These are phyloP conservation scores for Botryosphaeria agaves DNA, from an alignment of 2,329 filamentous ascomycete species.

Conservation along the genomic window DNA sequence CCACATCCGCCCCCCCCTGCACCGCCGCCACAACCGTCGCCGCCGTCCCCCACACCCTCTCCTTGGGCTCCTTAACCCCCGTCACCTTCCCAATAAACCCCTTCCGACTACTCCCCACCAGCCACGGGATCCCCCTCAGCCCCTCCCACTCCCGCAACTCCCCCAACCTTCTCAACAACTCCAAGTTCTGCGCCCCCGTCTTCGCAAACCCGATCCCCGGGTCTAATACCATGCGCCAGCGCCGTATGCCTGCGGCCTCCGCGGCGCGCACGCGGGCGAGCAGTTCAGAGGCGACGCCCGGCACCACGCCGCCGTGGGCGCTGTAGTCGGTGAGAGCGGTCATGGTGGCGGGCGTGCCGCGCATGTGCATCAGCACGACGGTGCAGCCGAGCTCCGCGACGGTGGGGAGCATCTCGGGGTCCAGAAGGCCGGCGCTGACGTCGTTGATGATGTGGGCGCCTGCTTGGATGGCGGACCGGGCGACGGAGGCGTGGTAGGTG, in stretches of 20 bases:
- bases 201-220: conserved; percentile 94
- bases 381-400: conserved; percentile 64
- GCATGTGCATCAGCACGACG: conserved; percentile 84
- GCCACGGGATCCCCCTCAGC: conserved; percentile 61
- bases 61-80: conserved; percentile 49
- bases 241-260: conserved; percentile 63
- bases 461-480: conserved; percentile 53
- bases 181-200: conserved; percentile 60
- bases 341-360: conserved; percentile 76
- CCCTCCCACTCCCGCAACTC: conserved; percentile 38
- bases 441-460: conserved; percentile 94
- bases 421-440: conserved; percentile 66
- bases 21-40: conserved; percentile 76
- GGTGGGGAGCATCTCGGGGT: conserved; percentile 65
- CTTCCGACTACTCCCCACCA: conserved; percentile 80
- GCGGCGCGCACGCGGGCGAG: conserved; percentile 53
- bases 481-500: conserved; percentile 78
- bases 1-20: conserved; percentile 74
- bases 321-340: conserved; percentile 50
- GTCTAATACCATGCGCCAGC: conserved; percentile 91
- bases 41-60: conserved; percentile 72
- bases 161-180: conserved; percentile 37
- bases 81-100: conserved; percentile 74
- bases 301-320: conserved; percentile 45
- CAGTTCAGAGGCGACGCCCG: conserved; percentile 51